phyloP scores from a whole-genome alignment of 169 alveolate genomes.

The Cryptosporidium ryanae region DNA sequence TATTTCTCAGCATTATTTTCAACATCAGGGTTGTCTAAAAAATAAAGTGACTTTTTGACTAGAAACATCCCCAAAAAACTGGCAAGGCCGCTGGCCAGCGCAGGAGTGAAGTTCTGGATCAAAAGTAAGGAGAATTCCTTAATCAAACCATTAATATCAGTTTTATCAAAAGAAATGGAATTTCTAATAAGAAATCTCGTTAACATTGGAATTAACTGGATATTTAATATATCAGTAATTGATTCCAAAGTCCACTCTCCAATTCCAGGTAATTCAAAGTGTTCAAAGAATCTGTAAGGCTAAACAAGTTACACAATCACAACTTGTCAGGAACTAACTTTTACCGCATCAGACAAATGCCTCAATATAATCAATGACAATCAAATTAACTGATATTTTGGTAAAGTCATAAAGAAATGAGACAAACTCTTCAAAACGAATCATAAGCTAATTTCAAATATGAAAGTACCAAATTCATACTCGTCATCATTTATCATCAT shows the following conservation, averaged over 20 bases:
- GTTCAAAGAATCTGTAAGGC: constrained; percentile 53
- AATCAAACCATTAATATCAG: constrained; percentile 4
- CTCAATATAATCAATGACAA: constrained; percentile 68
- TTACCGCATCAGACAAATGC: constrained; percentile 72
- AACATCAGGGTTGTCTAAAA: neutral
- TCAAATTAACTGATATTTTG: neutral
- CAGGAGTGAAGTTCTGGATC: constrained; percentile 22
- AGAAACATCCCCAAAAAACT: constrained; percentile 9
- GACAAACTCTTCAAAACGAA: constrained; percentile 21
- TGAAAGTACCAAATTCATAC: constrained; percentile 39
- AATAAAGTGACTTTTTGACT: neutral
- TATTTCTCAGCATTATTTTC: neutral
- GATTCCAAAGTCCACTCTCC: constrained; percentile 23
- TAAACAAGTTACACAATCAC: neutral
- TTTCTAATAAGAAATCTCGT: neutral
- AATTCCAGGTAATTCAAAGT: constrained; percentile 1
- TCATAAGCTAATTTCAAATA: neutral
- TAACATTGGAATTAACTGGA: neutral
- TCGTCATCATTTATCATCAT: constrained; percentile 75
- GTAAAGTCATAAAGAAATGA: neutral
- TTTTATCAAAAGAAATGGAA: neutral
- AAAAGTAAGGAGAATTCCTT: neutral
- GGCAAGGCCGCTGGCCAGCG: constrained; percentile 1
- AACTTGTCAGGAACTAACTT: neutral
- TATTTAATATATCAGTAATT: constrained; percentile 5